Percentiles rank a stretch among this genome's conserved stretches.
phyloP scores from a whole-genome alignment of 768 basidiomycete genomes.

The Amanita phalloides region DNA sequence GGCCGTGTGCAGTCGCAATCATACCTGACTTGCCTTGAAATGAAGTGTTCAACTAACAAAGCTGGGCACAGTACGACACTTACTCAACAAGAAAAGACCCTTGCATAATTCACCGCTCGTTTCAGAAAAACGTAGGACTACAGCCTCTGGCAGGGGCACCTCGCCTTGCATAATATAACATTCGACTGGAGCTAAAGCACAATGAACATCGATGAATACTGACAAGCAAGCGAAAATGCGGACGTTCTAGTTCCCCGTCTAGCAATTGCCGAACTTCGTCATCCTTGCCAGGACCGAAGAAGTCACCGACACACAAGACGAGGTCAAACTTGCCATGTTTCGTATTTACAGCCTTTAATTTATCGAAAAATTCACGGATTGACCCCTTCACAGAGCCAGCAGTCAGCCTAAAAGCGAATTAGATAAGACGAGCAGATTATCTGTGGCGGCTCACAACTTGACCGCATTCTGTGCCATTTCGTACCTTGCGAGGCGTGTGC shows the following conservation, averaged over 20 bases:
- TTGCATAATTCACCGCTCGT: slow-evolving; percentile 72
- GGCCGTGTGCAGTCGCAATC: slow-evolving; percentile 66
- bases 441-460: slow-evolving; percentile 4
- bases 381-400: slow-evolving; percentile 75
- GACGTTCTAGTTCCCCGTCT: slow-evolving; percentile 59
- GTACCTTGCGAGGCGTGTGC: too few species aligned
- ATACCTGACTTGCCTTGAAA: slow-evolving; percentile 71
- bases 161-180: slow-evolving; percentile 92
- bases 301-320: slow-evolving; percentile 74
- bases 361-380: slow-evolving; percentile 64
- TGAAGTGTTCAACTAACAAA: slow-evolving; percentile 4
- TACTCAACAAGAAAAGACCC: slow-evolving; percentile 82
- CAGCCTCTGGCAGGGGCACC: slow-evolving; percentile 55
- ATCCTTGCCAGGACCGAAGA: slow-evolving; percentile 45
- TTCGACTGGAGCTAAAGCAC: slow-evolving; percentile 63
- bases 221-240: slow-evolving; percentile 7
- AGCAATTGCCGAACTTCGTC: slow-evolving; percentile 53
- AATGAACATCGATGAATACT: slow-evolving; percentile 9
- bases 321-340: slow-evolving; percentile 93
- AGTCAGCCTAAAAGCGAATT: slow-evolving; percentile 36
- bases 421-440: slow-evolving; percentile 1
- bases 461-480: neutral
- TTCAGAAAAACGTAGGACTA: slow-evolving; percentile 66
- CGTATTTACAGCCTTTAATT: slow-evolving; percentile 74
- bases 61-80: slow-evolving; percentile 18